These are phyloP conservation scores for Cruciata laevipes DNA, from an alignment of 257 asterid genomes.

Conservation along the genomic window DNA sequence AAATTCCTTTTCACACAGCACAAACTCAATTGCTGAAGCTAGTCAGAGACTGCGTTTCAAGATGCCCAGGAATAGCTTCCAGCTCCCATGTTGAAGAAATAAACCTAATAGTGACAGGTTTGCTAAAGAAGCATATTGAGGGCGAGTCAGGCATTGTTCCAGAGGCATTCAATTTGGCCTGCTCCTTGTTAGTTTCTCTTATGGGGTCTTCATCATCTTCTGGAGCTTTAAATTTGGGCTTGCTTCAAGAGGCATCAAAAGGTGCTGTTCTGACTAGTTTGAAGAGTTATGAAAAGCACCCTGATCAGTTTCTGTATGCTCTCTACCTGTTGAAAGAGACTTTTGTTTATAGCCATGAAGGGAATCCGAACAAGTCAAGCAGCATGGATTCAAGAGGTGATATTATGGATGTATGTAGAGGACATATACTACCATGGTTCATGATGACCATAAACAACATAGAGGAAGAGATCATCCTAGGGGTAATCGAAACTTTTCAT, in stretches of 20 bases:
- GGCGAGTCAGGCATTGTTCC: slow-evolving; percentile 71
- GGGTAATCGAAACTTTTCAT: slow-evolving; percentile 67
- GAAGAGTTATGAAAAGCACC: slow-evolving; percentile 30
- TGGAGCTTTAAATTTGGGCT: slow-evolving; percentile 44
- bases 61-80: slow-evolving; percentile 75
- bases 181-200: slow-evolving; percentile 63
- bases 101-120: slow-evolving; percentile 46
- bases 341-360: slow-evolving; percentile 44
- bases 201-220: slow-evolving; percentile 62
- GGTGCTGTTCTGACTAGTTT: slow-evolving; percentile 46
- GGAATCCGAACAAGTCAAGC: slow-evolving; percentile 24
- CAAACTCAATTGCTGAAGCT: slow-evolving; percentile 65
- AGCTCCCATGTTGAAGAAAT: slow-evolving; percentile 54
- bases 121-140: slow-evolving; percentile 56
- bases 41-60: slow-evolving; percentile 47
- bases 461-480: slow-evolving; percentile 66
- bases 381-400: slow-evolving; percentile 35
- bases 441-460: slow-evolving; percentile 38
- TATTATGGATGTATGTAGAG: slow-evolving; percentile 42
- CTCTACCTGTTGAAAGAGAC: slow-evolving; percentile 89
- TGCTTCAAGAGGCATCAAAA: slow-evolving; percentile 51
- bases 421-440: slow-evolving; percentile 75
- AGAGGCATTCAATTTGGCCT: slow-evolving; percentile 68
- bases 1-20: slow-evolving; percentile 75
- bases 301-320: slow-evolving; percentile 57